Base-by-base conservation (phyloP, 2,329 filamentous ascomycete species). In the Botrytis hyacinthi region DNA sequence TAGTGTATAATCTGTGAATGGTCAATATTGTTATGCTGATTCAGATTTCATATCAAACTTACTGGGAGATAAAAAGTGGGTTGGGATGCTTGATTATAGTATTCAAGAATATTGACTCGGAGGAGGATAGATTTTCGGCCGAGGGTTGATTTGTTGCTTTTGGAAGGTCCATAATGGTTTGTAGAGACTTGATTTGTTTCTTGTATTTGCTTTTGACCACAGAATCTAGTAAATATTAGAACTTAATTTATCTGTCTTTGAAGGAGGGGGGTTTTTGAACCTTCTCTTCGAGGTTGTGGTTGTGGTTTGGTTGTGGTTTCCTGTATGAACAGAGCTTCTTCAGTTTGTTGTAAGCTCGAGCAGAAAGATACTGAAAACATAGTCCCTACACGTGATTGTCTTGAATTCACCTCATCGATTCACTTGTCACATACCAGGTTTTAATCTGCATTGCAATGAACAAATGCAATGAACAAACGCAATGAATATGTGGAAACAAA, bases 1-100 rank as follows among this genome's bases (percentile, higher is more conserved):
- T 62, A 1, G 18, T 18, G 35, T 73, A 70, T 7, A 73, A 57
- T 12, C 72, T 73, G n/a, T 57, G 44, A n/a, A 61, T 44, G 12
- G 20, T 57, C 22, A 59, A 37, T 32, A 32, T 68, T 26, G 8
- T 57, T 9, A 1, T 46, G 20, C 35, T 10, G 5, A 14, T 18
- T 12, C 14, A 29, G n/a, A 10, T 32, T 4, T 16, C 16, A 18
- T 12, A 48, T 20, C 29, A 8, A 14, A 68, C 70, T 68, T 46
- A 72, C 70, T 72, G 51, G 4, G 62, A 68, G 46, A 72, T 29
- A 14, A 72, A 44, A 18, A 6, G 0, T 4, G 70, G n/a, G 26
- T 42, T 26, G 8, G 12, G 6, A 20, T 62, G 35, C 35, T 18
- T 37, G 16, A 9, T 18, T n/a, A 18, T 9, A 7, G 6, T 9